These are phyloP conservation scores for Nothophaeocryptopus gaeumannii DNA, from an alignment of 2,329 filamentous ascomycete species.

Conservation along the genomic window DNA sequence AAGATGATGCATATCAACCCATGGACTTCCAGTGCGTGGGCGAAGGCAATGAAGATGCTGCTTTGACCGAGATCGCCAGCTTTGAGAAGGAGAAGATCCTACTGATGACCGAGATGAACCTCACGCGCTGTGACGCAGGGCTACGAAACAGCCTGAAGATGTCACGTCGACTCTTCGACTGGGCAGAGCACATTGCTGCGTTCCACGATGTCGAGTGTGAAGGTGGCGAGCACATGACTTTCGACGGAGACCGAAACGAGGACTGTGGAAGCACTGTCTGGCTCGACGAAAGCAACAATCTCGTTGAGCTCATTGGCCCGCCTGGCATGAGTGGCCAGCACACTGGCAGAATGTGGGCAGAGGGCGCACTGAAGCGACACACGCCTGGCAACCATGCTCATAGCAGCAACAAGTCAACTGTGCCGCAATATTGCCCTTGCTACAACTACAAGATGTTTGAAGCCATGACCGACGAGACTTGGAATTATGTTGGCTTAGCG, in stretches of 20 bases:
- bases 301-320: slow-evolving; percentile 10
- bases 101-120: slow-evolving; percentile 8
- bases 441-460: slow-evolving; percentile 11
- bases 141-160: no score
- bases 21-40: slow-evolving; percentile 4
- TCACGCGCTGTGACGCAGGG: background rate
- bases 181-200: background rate
- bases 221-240: background rate
- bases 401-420: background rate
- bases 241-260: background rate
- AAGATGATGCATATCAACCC: background rate
- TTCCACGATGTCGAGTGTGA: background rate
- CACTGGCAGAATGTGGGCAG: slow-evolving; percentile 12
- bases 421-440: slow-evolving; percentile 1
- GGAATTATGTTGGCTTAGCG: slow-evolving; percentile 8
- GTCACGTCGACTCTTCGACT: no score
- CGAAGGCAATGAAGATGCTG: background rate
- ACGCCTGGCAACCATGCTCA: slow-evolving; percentile 2
- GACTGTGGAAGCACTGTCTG: slow-evolving; percentile 6
- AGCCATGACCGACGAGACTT: slow-evolving; percentile 11
- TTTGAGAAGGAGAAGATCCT: slow-evolving; percentile 8
- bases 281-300: slow-evolving; percentile 5
- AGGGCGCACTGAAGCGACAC: background rate
- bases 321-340: slow-evolving; percentile 4
- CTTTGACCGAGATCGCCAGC: background rate